Base-by-base conservation (phyloP, 1,139 yeast species). In the Nakaseomyces nivariensis region DNA sequence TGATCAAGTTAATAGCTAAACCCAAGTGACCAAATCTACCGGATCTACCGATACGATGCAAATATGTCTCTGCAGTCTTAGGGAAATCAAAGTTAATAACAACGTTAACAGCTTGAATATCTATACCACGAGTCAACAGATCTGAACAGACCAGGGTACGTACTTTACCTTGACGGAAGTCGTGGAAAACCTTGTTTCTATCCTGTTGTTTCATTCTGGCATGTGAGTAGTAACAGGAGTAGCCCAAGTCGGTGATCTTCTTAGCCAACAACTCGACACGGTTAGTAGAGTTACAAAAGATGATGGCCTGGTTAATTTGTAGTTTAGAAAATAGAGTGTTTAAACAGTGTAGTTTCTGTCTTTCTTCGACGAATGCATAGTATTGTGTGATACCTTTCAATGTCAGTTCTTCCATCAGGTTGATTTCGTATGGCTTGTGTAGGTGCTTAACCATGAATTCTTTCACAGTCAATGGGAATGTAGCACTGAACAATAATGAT, bases 1-100 rank as follows among this genome's bases (percentile, higher is more conserved):
- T 87, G 74, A 92, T 89, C 63, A 92, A 79, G 71, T 92, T 94
- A 65, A 92, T 90, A 43, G 98, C 98, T 67, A 92, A 78, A 76
- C 98, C 98, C 66, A 90, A 80, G 69, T 94, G 98, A 59, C 98
- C 98, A 67, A 89, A 92, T 76, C 98, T 85, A 60, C 98, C 99
- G 3, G 97, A 89, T 75, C 99, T 90, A 76, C 99, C 97, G 64
- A 92, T 94, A 78, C 98, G 86, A 72, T 92, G 98, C 61, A 92
- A 78, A 69, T 92, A 92, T 43, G 97, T 92, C 71, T 92, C 98
- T 9, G 97, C 97, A 52, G 87, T 89, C 70, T 92, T 92, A 54
- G 99, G 98, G 82, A 92, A 92, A 71, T 92, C 98, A 69, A 92
- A 94, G 72, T 92, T 92, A 63, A 92, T 87, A 51, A 92, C 98